Percentiles rank a stretch among this genome's conserved stretches.
These are phyloP conservation scores for Xerocomus spinulosus DNA, from an alignment of 768 basidiomycete genomes.

Conservation along the genomic window DNA sequence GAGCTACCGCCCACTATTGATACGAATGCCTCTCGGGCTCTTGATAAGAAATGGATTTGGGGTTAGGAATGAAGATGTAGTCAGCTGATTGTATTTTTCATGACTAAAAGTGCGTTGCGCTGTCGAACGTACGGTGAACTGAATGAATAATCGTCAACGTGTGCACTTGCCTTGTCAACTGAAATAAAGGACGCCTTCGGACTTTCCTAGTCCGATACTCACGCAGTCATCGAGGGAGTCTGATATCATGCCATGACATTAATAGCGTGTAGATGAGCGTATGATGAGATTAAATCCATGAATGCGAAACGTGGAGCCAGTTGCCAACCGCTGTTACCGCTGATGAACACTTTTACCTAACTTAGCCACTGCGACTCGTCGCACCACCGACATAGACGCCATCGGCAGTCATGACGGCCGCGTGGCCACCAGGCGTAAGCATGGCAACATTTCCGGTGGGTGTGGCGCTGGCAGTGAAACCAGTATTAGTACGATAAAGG, in stretches of 20 bases:
- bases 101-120: background rate
- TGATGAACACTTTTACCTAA: background rate
- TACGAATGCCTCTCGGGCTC: too few relatives aligned
- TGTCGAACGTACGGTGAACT: background rate
- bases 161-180: too few relatives aligned
- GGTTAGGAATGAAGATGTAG: too few relatives aligned
- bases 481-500: conserved; percentile 28
- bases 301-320: background rate
- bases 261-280: conserved; percentile 16
- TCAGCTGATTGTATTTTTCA: too few relatives aligned
- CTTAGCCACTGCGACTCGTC: background rate
- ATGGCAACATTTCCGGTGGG: conserved; percentile 29
- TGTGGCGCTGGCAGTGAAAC: conserved; percentile 24
- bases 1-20: too few relatives aligned
- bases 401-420: conserved; percentile 30
- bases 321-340: background rate
- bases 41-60: too few relatives aligned
- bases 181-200: too few relatives aligned
- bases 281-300: conserved; percentile 24
- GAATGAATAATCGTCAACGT: background rate
- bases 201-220: too few relatives aligned
- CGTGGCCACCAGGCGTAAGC: conserved; percentile 30
- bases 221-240: background rate
- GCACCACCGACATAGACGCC: conserved; percentile 30
- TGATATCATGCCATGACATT: conserved; percentile 9